Evolutionary conservation across 306 rosid genomes (phyloP).

Genomic region (Prosopis cineraria): DNA sequence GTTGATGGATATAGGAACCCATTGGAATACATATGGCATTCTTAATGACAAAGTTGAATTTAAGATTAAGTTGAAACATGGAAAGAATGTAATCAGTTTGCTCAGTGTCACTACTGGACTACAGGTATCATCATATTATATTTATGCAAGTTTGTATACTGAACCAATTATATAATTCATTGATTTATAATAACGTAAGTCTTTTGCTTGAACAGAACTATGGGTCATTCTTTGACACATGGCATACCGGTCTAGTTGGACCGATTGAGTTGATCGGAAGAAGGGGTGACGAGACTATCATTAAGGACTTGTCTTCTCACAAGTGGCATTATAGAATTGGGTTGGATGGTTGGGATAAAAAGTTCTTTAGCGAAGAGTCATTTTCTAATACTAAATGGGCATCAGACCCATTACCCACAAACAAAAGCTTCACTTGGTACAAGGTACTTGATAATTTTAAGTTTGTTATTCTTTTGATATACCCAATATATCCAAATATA

Average conservation of each 20-base stretch:
- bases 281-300: background rate
- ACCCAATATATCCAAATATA: background rate
- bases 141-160: no score
- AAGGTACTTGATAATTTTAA: constrained; percentile 27
- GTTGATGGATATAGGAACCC: background rate
- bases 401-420: constrained; percentile 13
- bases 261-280: constrained; percentile 29
- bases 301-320: constrained; percentile 14
- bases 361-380: background rate
- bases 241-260: constrained; percentile 32
- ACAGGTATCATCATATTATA: constrained; percentile 10
- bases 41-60: background rate
- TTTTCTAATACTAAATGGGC: background rate
- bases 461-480: no score
- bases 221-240: constrained; percentile 29
- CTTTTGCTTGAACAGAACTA: constrained; percentile 32
- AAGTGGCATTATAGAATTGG: constrained; percentile 42
- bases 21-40: constrained; percentile 36
- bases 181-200: no score
- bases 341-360: constrained; percentile 28
- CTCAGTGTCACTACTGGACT: constrained; percentile 49
- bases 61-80: constrained; percentile 22
- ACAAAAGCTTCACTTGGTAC: constrained; percentile 34
- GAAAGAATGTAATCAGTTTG: constrained; percentile 36
- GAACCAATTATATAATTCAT: background rate